Conservation (phyloP, 257 asterid genomes). For the Paulownia fortunei region DNA sequence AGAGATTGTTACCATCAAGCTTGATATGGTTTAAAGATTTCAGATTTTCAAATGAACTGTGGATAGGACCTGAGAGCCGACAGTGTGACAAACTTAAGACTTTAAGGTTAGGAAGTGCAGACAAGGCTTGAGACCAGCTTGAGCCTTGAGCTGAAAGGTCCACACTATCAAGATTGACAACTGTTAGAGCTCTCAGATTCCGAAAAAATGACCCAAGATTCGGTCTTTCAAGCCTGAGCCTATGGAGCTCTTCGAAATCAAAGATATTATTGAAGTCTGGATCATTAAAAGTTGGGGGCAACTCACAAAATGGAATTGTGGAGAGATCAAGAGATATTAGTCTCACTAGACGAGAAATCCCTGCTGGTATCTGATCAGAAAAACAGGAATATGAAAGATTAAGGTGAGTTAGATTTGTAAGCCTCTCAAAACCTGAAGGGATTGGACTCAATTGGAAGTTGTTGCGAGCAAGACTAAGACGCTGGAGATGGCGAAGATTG, state of each 20-base stretch:
- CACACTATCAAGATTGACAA: conserved; percentile 30
- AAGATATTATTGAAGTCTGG: conserved; percentile 20
- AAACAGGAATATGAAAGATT: conserved; percentile 34
- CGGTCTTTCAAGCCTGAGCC: conserved; percentile 35
- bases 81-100: conserved; percentile 35
- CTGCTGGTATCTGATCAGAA: conserved; percentile 37
- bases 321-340: conserved; percentile 36
- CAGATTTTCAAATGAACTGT: conserved; percentile 28
- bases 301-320: conserved; percentile 30
- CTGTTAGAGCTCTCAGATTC: conserved; percentile 21
- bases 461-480: conserved; percentile 37
- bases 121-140: conserved; percentile 40
- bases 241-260: conserved; percentile 23
- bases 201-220: conserved; percentile 26
- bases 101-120: conserved; percentile 34
- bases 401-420: conserved; percentile 25
- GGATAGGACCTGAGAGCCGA: conserved; percentile 33
- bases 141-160: conserved; percentile 45
- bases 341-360: conserved; percentile 28
- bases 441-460: conserved; percentile 36
- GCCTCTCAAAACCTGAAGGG: conserved; percentile 38
- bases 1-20: conserved; percentile 30
- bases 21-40: conserved; percentile 29
- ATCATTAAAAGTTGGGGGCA: conserved; percentile 36
- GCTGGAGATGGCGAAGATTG: conserved; percentile 30